These are phyloP conservation scores for Cyberlindnera maritima DNA, from an alignment of 805 yeast species.

Conservation along the genomic window DNA sequence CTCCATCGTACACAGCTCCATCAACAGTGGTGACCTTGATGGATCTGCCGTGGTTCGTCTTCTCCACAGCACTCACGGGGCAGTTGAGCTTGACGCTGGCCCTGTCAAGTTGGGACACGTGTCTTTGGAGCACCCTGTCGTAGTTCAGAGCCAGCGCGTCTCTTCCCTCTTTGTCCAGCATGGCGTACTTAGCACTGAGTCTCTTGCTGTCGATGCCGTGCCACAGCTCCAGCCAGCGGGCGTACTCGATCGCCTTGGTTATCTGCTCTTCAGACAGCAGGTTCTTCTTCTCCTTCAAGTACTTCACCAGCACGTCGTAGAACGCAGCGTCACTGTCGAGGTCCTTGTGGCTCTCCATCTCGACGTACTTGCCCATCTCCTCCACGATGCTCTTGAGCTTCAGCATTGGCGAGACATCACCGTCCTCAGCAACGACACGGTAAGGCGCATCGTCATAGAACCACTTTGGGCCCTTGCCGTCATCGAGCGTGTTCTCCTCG, in stretches of 20 bases:
- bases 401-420: constrained; percentile 30
- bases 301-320: constrained; percentile 45
- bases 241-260: constrained; percentile 46
- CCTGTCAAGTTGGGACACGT: constrained; percentile 38
- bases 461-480: constrained; percentile 18
- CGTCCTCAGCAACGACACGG: constrained; percentile 32
- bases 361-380: constrained; percentile 60
- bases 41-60: constrained; percentile 18
- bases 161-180: constrained; percentile 72
- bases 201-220: constrained; percentile 69
- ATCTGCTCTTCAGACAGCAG: constrained; percentile 51
- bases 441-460: constrained; percentile 48
- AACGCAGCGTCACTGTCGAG: constrained; percentile 54
- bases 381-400: constrained; percentile 42
- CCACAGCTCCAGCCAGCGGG: constrained; percentile 73
- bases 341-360: constrained; percentile 50
- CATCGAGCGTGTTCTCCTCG: constrained; percentile 32
- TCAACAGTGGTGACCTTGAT: constrained; percentile 27
- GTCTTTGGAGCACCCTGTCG: constrained; percentile 46
- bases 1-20: constrained; percentile 38
- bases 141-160: constrained; percentile 64
- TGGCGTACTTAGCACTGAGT: constrained; percentile 65
- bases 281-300: constrained; percentile 42
- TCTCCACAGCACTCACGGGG: constrained; percentile 41
- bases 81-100: constrained; percentile 38